Percentiles rank a stretch among this genome's conserved stretches.
Evolutionary conservation across 805 yeast species (phyloP).

Genomic region (Metschnikowia shivogae): DNA sequence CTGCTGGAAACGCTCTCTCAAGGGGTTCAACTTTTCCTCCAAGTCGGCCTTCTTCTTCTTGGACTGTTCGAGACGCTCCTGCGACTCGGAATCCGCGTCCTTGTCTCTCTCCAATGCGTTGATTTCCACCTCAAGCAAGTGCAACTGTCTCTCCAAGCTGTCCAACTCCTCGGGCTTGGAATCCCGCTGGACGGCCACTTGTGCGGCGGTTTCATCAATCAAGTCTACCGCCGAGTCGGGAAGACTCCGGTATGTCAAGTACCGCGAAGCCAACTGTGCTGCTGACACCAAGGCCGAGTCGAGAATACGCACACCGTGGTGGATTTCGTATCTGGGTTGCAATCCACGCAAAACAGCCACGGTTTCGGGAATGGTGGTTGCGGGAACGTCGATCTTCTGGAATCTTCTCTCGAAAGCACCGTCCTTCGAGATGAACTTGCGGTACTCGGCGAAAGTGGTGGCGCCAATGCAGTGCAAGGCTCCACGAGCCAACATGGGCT

Average conservation of each 20-base stretch:
- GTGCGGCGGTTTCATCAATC: slow-evolving; percentile 92
- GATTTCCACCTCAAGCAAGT: slow-evolving; percentile 90
- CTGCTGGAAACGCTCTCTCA: slow-evolving; percentile 77
- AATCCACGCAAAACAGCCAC: slow-evolving; percentile 95
- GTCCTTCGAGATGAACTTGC: slow-evolving; percentile 89
- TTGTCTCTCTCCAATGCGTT: slow-evolving; percentile 95
- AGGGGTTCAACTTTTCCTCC: slow-evolving; percentile 80
- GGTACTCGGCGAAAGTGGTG: slow-evolving; percentile 90
- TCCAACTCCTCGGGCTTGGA: slow-evolving; percentile 97
- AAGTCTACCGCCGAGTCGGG: slow-evolving; percentile 97
- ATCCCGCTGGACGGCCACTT: slow-evolving; percentile 97
- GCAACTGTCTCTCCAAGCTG: slow-evolving; percentile 86
- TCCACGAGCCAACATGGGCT: slow-evolving; percentile 97
- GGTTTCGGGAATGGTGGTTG: slow-evolving; percentile 88
- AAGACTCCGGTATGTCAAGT: slow-evolving; percentile 88
- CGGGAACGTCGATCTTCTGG: slow-evolving; percentile 94
- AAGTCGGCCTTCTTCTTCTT: slow-evolving; percentile 73
- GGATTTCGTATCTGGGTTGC: slow-evolving; percentile 92
- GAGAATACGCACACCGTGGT: slow-evolving; percentile 94
- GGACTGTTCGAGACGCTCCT: slow-evolving; percentile 80
- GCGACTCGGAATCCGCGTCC: slow-evolving; percentile 76
- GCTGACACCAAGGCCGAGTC: slow-evolving; percentile 94
- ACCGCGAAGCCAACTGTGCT: slow-evolving; percentile 90
- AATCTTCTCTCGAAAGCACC: slow-evolving; percentile 99
- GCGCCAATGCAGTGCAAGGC: slow-evolving; percentile 97